A percentile compares a stretch with the other conserved stretches of the same genome.
Evolutionary conservation across 192 early-diverging fungal species (phyloP).

Genomic region (Coemansia interrupta): DNA sequence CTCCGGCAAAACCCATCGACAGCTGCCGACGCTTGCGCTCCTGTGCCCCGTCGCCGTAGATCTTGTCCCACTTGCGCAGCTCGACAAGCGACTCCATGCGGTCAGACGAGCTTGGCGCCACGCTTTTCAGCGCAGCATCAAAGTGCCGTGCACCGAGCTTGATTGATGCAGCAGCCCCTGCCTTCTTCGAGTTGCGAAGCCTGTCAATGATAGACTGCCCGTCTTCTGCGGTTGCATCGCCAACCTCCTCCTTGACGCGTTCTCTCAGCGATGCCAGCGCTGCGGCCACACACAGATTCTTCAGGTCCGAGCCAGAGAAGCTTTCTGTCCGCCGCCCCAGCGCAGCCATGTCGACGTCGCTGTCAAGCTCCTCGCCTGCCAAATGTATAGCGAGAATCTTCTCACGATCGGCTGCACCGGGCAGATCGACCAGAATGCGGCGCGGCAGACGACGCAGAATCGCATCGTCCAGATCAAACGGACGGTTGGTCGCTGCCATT

Average conservation of each 20-base stretch:
- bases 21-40: conserved; percentile 38
- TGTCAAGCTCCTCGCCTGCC: conserved; percentile 68
- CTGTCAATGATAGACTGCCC: conserved; percentile 40
- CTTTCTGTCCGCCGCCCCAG: conserved; percentile 70
- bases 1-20: conserved; percentile 36
- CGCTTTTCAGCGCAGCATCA: conserved; percentile 76
- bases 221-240: background rate
- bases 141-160: conserved; percentile 62
- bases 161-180: conserved; percentile 15
- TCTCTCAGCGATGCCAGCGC: conserved; percentile 67
- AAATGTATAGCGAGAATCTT: conserved; percentile 76
- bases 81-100: conserved; percentile 86
- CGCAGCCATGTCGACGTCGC: conserved; percentile 56
- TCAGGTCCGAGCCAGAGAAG: conserved; percentile 92
- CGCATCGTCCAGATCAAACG: conserved; percentile 96
- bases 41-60: conserved; percentile 77
- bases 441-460: conserved; percentile 88
- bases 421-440: conserved; percentile 87
- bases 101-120: conserved; percentile 83
- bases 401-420: conserved; percentile 68
- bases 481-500: conserved; percentile 92
- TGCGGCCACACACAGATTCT: conserved; percentile 89
- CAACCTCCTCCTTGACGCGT: conserved; percentile 53
- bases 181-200: conserved; percentile 14
- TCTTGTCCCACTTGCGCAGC: conserved; percentile 85